Percentiles rank a stretch among this genome's conserved stretches.
phyloP scores from a whole-genome alignment of 352 stramenopile genomes.

The Pythium pectinolyticum region DNA sequence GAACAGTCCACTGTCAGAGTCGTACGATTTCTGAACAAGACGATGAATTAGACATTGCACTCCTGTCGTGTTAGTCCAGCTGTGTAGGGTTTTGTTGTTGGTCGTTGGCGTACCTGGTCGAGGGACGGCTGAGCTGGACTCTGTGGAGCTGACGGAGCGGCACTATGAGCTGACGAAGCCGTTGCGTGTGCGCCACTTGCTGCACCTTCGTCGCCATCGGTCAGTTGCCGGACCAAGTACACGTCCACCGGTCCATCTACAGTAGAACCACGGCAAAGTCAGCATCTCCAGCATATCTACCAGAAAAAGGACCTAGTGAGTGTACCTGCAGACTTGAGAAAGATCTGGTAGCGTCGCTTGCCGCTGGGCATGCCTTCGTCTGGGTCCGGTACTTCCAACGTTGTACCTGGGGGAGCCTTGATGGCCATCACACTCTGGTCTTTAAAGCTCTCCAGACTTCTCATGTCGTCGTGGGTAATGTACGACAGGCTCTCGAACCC shows the following conservation, averaged over 20 bases:
- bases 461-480: conserved; percentile 89
- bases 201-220: conserved; percentile 39
- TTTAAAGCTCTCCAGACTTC: conserved; percentile 75
- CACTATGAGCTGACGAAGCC: conserved; percentile 13
- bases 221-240: conserved; percentile 80
- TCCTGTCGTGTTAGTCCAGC: neutral
- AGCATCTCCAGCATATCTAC: neutral
- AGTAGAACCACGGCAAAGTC: neutral
- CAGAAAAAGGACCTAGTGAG: conserved; percentile 1
- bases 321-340: conserved; percentile 86
- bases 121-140: conserved; percentile 44
- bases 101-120: conserved; percentile 68
- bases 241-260: conserved; percentile 89
- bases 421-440: conserved; percentile 94
- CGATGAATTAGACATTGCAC: neutral
- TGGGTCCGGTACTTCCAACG: conserved; percentile 93
- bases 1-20: conserved; percentile 82
- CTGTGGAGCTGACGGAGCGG: conserved; percentile 22
- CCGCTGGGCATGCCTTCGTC: conserved; percentile 92
- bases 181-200: conserved; percentile 8
- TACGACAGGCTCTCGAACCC: conserved; percentile 83
- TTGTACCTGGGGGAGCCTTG: conserved; percentile 92
- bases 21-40: conserved; percentile 62
- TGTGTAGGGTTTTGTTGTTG: neutral
- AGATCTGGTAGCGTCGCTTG: conserved; percentile 93